A percentile compares a stretch with the other conserved stretches of the same genome.
phyloP scores from a whole-genome alignment of 306 rosid species.

The Corylus americana region DNA sequence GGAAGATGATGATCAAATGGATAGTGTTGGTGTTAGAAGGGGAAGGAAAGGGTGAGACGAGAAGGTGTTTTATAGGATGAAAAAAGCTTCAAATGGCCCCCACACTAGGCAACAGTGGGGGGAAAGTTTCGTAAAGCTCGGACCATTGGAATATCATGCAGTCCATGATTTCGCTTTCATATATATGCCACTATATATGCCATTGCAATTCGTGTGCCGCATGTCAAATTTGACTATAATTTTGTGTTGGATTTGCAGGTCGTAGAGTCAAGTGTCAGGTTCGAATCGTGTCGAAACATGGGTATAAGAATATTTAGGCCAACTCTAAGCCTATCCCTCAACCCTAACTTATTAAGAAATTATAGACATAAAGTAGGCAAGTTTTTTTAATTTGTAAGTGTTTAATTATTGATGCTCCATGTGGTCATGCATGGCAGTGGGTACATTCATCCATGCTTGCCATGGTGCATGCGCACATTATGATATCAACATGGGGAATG shows the following conservation, averaged over 20 bases:
- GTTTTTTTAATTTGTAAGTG: too few relatives aligned
- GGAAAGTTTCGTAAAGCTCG: slow-evolving; percentile 35
- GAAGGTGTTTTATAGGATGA: slow-evolving; percentile 62
- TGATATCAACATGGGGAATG: slow-evolving; percentile 29
- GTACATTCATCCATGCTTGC: slow-evolving; percentile 24
- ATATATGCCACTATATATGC: too few relatives aligned
- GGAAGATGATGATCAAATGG: slow-evolving; percentile 20
- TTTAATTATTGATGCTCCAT: too few relatives aligned
- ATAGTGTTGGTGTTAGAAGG: slow-evolving; percentile 39
- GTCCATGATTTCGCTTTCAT: slow-evolving; percentile 26
- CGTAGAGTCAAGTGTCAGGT: too few relatives aligned
- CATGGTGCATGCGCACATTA: slow-evolving; percentile 25
- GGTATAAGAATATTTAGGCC: too few relatives aligned
- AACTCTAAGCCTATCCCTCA: too few relatives aligned
- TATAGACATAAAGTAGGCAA: too few relatives aligned
- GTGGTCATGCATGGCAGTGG: neutral
- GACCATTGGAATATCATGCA: slow-evolving; percentile 39
- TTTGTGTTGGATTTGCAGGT: too few relatives aligned
- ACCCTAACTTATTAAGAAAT: too few relatives aligned
- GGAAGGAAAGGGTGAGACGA: slow-evolving; percentile 38
- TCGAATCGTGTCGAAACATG: too few relatives aligned
- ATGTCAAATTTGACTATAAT: too few relatives aligned
- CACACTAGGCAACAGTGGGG: slow-evolving; percentile 10
- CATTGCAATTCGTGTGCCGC: too few relatives aligned
- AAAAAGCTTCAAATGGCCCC: slow-evolving; percentile 44